Evolutionary conservation across 164 flowering plant species (phyloP).

Genomic region (Paratinospora sagittata): DNA sequence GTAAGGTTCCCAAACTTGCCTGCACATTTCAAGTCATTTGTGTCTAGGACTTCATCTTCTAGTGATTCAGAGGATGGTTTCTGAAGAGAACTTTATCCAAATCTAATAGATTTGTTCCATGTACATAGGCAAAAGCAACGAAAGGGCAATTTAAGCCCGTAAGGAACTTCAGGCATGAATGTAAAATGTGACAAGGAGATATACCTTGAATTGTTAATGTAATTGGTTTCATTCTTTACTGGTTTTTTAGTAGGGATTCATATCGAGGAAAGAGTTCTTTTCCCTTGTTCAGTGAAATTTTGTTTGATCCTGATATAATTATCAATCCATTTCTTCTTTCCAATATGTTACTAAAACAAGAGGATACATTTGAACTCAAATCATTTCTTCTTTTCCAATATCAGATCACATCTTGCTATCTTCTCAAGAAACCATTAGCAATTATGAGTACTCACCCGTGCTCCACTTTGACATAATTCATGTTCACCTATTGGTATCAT

Average conservation of each 20-base stretch:
- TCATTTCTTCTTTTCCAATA: background rate
- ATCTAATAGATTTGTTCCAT: conserved; percentile 1
- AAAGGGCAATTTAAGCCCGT: background rate
- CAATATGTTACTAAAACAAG: background rate
- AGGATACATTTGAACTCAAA: background rate
- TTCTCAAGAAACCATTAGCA: background rate
- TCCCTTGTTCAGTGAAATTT: background rate
- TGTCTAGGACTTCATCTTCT: conserved; percentile 25
- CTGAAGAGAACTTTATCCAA: conserved; percentile 8
- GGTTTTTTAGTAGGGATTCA: background rate
- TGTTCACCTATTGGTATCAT: too few species aligned
- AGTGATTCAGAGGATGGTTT: conserved; percentile 49
- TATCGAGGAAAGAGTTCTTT: background rate
- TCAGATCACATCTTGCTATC: too few species aligned
- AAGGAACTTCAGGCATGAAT: conserved; percentile 2
- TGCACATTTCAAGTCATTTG: conserved; percentile 39
- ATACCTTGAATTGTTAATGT: background rate
- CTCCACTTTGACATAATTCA: too few species aligned
- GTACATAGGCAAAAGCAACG: conserved; percentile 14
- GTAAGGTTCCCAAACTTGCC: conserved; percentile 44
- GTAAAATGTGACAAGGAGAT: conserved; percentile 4
- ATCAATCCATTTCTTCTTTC: background rate
- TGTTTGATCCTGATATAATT: background rate
- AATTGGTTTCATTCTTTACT: background rate
- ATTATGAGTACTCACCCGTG: too few species aligned